Evolutionary conservation across 2,329 filamentous ascomycete genomes (phyloP).

Genomic region (Ophiostoma sp.): DNA sequence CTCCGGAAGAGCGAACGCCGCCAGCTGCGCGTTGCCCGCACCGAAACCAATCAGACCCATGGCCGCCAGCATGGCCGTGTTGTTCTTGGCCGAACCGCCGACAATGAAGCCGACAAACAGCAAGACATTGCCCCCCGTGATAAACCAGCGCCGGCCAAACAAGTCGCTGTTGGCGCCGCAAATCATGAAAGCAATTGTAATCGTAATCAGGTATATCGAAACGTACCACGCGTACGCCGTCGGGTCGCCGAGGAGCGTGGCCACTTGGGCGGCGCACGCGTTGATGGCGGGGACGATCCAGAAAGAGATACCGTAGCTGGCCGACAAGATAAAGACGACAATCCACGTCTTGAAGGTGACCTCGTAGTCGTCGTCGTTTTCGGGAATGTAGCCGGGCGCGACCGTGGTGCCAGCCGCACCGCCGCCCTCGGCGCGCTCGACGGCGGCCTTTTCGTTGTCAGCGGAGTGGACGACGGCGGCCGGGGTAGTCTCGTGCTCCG

Average conservation of each 20-base stretch:
- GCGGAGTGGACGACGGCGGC: neutral
- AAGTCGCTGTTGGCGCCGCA: constrained; percentile 49
- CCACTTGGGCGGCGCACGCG: constrained; percentile 36
- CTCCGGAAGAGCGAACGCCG: constrained; percentile 48
- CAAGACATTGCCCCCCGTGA: constrained; percentile 45
- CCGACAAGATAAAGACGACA: constrained; percentile 41
- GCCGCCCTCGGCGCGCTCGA: constrained; percentile 15
- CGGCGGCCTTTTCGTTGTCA: constrained; percentile 16
- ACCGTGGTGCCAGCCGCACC: neutral
- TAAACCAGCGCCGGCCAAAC: constrained; percentile 49
- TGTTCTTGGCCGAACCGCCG: constrained; percentile 43
- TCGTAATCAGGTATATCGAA: constrained; percentile 43
- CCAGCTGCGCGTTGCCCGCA: constrained; percentile 47
- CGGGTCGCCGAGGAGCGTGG: constrained; percentile 40
- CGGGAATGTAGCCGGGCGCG: constrained; percentile 33
- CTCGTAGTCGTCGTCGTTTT: constrained; percentile 40
- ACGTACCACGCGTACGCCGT: constrained; percentile 39
- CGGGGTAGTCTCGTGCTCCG: neutral
- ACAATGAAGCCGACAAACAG: constrained; percentile 43
- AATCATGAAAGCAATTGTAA: constrained; percentile 45
- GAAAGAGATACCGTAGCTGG: constrained; percentile 43
- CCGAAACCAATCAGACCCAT: constrained; percentile 47
- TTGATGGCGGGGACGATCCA: constrained; percentile 42
- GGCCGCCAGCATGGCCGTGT: constrained; percentile 42
- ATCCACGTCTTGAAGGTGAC: constrained; percentile 46